phyloP scores from a whole-genome alignment of 2,329 filamentous ascomycete species.

The Clathrospora elynae region DNA sequence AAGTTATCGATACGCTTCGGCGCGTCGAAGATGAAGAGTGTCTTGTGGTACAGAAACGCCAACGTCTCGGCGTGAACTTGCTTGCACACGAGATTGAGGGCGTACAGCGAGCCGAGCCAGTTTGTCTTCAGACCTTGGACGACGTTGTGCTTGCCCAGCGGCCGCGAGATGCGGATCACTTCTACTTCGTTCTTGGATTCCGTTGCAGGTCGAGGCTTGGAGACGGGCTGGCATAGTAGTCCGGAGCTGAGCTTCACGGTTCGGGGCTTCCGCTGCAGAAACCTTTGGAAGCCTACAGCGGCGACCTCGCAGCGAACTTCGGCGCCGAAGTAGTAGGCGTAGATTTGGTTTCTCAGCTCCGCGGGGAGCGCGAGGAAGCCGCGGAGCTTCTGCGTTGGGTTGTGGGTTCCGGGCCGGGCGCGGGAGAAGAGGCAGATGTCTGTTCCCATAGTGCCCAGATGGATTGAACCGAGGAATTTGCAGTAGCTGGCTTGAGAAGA shows the following conservation, averaged over 20 bases:
- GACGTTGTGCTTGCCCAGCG: slow-evolving; percentile 25
- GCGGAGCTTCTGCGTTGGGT: slow-evolving; percentile 22
- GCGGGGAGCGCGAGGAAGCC: slow-evolving; percentile 51
- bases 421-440: slow-evolving; percentile 20
- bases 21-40: slow-evolving; percentile 38
- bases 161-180: slow-evolving; percentile 23
- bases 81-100: slow-evolving; percentile 39
- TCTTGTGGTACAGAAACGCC: slow-evolving; percentile 35
- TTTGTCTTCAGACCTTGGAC: slow-evolving; percentile 29
- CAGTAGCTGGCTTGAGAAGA: no score
- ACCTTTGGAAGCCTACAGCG: slow-evolving; percentile 14
- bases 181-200: not conserved
- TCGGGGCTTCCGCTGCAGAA: slow-evolving; percentile 9
- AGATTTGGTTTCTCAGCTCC: slow-evolving; percentile 59
- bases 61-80: slow-evolving; percentile 34
- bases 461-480: not conserved
- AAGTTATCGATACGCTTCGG: slow-evolving; percentile 36
- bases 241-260: slow-evolving; percentile 23
- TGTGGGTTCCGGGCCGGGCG: slow-evolving; percentile 7
- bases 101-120: slow-evolving; percentile 37
- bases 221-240: no score
- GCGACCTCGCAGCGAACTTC: slow-evolving; percentile 35
- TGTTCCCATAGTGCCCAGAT: slow-evolving; percentile 19
- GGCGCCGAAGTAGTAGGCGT: slow-evolving; percentile 44
- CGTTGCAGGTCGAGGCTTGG: not conserved